Evolutionary conservation across 1,139 yeast species (phyloP), one percentile per base, ranked within the genome.

Genomic region (Candida glucosophila): DNA sequence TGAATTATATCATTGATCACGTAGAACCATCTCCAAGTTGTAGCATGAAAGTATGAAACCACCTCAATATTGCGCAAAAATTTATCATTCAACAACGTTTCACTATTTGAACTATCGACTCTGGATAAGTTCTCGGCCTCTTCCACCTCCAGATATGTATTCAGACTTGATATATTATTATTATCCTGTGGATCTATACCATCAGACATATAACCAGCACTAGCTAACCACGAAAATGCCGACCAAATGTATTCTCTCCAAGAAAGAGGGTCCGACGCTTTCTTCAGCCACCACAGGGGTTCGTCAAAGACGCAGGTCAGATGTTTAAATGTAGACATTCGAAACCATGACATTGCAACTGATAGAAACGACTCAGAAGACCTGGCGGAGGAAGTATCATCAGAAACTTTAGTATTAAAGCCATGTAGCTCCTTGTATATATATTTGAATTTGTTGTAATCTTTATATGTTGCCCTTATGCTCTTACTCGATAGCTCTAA

Each of bases 181-280:
- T n/a, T n/a, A n/a, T n/a, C n/a, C n/a, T n/a, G n/a, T 7, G 30
- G 29, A 14, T n/a, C n/a, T n/a, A n/a, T n/a, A n/a, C n/a, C n/a
- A n/a, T 31, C 31, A 15, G 40, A 40, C 14, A 67, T 62, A 34
- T 70, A 77, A 4, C 94, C 94, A 2, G 93, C 92, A 17, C 83
- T 73, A 2, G 90, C 88, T 78, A 86, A 79, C 85, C 90, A 80
- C 20, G 79, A 63, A 32, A 81, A 66, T 0, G 88, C 85, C 32
- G 73, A 70, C 76, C 85, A 77, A 1, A 78, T 56, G 26, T 69
- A 64, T 40, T 78, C 83, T 23, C 66, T 56, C 75, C 86, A 71
- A 2, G 83, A 65, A 14, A 68, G 46, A 1, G 78, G 63, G 30
- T 73, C 77, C 1, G 71, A 58, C 2, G 63, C 59, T 4, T 48